Conservation (phyloP, 352 stramenopile species). For the Phytophthora constricta region DNA sequence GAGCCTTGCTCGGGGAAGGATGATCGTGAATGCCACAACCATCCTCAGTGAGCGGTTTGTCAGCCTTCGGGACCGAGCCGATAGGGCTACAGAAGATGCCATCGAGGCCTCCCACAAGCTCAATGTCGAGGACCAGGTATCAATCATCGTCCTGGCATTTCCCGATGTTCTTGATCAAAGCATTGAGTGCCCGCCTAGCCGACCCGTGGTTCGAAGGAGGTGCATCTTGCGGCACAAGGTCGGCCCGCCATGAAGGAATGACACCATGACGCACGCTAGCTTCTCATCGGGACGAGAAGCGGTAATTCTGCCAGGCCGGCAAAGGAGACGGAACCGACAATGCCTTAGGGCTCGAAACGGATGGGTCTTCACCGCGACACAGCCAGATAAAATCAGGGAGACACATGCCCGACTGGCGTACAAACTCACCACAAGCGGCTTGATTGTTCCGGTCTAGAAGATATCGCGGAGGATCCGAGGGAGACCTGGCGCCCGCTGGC, state of each 20-base stretch:
- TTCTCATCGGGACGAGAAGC: not conserved
- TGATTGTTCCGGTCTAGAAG: conserved; percentile 12
- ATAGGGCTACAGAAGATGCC: conserved; percentile 17
- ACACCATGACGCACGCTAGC: conserved; percentile 1
- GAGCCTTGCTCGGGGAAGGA: conserved; percentile 3
- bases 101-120: not conserved
- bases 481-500: too few relatives aligned
- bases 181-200: not conserved
- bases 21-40: conserved; percentile 19
- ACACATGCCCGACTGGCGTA: not conserved
- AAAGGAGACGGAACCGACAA: not conserved
- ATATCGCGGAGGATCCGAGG: not conserved
- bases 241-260: not conserved
- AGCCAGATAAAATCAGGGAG: conserved; percentile 13
- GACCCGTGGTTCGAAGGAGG: conserved; percentile 15
- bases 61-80: conserved; percentile 6
- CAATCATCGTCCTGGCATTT: conserved; percentile 16
- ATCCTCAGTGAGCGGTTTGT: not conserved
- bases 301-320: not conserved
- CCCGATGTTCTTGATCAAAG: conserved; percentile 15
- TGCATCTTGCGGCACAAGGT: not conserved
- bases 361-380: not conserved
- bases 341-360: conserved; percentile 7
- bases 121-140: conserved; percentile 22
- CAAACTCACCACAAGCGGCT: conserved; percentile 1